Evolutionary conservation across 176 grass and related monocot genomes (phyloP).

Genomic region (Musa acuminata): DNA sequence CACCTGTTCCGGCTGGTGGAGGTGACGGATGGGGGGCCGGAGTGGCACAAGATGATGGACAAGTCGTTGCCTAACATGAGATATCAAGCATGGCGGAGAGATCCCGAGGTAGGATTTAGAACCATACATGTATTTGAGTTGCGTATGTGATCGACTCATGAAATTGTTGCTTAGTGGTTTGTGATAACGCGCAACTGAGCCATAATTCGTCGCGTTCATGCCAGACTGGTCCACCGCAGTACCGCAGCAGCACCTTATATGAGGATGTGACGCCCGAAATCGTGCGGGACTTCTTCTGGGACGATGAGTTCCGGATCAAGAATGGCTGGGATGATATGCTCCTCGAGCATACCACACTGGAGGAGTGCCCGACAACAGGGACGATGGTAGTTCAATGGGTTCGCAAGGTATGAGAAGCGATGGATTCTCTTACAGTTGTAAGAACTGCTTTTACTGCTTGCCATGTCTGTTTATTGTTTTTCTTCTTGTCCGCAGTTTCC

Average conservation of each 20-base stretch:
- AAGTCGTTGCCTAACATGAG: constrained; percentile 39
- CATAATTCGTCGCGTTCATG: constrained; percentile 13
- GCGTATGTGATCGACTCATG: neutral
- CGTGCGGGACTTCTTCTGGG: constrained; percentile 93
- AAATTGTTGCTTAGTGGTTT: neutral
- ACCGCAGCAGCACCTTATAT: constrained; percentile 72
- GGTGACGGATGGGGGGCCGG: constrained; percentile 63
- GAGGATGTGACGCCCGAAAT: constrained; percentile 59
- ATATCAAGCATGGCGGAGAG: constrained; percentile 76
- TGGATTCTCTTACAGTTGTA: neutral
- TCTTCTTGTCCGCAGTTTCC: constrained; percentile 54
- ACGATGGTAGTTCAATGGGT: constrained; percentile 80
- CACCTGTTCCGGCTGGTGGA: constrained; percentile 63
- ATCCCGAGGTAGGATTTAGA: constrained; percentile 32
- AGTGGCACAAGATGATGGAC: constrained; percentile 84
- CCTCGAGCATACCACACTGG: constrained; percentile 58
- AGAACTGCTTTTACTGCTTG: constrained; percentile 4
- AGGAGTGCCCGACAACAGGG: constrained; percentile 60
- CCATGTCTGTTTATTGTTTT: neutral
- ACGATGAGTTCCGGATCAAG: constrained; percentile 77
- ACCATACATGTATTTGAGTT: neutral
- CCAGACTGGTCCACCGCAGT: constrained; percentile 64
- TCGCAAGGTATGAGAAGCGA: constrained; percentile 48
- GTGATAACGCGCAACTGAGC: neutral
- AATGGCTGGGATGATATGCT: constrained; percentile 91